Evolutionary conservation across 2,329 filamentous ascomycete genomes (phyloP), one percentile per base, ranked within the genome.

Genomic region (Monosporascus sp.): DNA sequence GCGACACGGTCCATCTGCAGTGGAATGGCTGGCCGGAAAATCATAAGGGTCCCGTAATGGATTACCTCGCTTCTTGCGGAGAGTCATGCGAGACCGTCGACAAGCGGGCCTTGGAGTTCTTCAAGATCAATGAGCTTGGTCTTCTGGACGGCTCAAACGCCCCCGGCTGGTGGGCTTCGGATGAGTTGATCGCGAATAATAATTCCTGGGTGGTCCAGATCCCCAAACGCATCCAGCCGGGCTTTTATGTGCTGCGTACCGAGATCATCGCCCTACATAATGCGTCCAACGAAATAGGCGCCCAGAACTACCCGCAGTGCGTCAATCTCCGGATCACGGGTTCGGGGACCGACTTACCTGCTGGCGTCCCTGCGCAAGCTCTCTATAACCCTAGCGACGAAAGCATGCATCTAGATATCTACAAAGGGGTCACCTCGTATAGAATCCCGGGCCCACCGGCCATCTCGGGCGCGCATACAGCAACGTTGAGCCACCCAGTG

Each of bases 271-370:
- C 73, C 27, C 70, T 80, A 35, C 77, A 80, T 64, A 70, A 69
- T 20, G 75, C 76, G 14, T 68, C 60, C 7, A 63, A 70, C 15
- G 53, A 58, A 24, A 65, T 72, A 54, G 76, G 76, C 9, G 74
- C 76, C 27, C 77, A 80, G 68, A 75, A 77, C 61, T 80, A 80
- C 63, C 77, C 77, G 31, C 77, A 79, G 59, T 80, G 82, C 64
- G 70, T 83, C 67, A 85, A 86, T 71, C 65, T 86, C 53, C 71
- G 79, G 58, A 72, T 85, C 57, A 77, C 73, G 27, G 78, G 80
- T 48, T 67, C 69, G 31, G 79, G 78, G 7, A 59, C 57, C 6
- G 39, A 58, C 11, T 44, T 54, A 7, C 63, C 64, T 1, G 50
- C 41, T 1, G 62, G 65, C n/a, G 54, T 60, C 6, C 54, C 51